Evolutionary conservation across 148 eudicot species (phyloP), one percentile per base, ranked within the genome.

Genomic region (Salicornia ramosissima): DNA sequence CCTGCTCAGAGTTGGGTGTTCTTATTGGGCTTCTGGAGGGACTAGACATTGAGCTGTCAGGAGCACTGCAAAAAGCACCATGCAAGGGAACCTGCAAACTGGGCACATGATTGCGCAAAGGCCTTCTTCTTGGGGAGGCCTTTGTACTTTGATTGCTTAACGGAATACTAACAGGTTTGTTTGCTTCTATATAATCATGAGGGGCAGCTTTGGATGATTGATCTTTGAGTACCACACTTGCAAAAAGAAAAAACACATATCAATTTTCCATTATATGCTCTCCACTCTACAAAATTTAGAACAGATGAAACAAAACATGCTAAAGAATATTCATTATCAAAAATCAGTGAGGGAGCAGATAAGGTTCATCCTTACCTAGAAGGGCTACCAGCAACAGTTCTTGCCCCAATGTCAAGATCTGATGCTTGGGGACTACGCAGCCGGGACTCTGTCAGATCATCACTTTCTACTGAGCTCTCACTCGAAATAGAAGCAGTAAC

Each of bases 11-110:
- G 65, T 87, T 84, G 80, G 80, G 76, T 34, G 81, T 82, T 82
- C 97, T 86, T 78, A 88, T 75, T 39, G 99, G 99, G 71, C 99
- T 94, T 80, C 97, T 88, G 46, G 97, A 94, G 67, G 99, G 99
- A 64, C 97, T 90, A 39, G 97, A 94, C 83, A 85, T 64, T 46
- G 96, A 88, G 82, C 97, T 94, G 68, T 90, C 99, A 52, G 93
- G 96, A 58, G 97, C 93, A 83, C 89, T 88, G 67, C 45, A 88
- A 75, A 90, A 84, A 57, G 86, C 82, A 68, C 90, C 85, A 78
- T 81, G 87, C 61, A 67, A 58, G 29, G 97, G 92, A 62, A 88
- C 87, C 79, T 82, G 97, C 73, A 87, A 77, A 81, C 72, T 84
- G 34, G 92, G 77, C 39, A 94, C 85, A 60, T 83, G 96, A 76